Evolutionary conservation across 2,329 filamentous ascomycete genomes (phyloP).

Genomic region (Penicillium sumatraense): DNA sequence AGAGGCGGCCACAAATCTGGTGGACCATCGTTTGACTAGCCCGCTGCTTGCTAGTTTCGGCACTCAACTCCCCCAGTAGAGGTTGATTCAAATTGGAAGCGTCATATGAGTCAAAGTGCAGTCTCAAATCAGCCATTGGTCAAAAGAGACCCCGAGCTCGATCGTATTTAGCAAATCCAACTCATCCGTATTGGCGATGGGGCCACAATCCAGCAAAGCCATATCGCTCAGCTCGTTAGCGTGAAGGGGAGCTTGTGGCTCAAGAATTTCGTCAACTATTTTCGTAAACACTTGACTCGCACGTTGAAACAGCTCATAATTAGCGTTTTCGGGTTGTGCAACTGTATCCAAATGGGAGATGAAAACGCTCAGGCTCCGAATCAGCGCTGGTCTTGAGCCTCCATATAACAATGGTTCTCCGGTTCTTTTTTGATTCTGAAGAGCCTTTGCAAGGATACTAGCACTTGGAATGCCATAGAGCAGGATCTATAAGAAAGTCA

Average conservation of each 20-base stretch:
- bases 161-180: constrained; percentile 27
- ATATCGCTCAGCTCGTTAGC: background rate
- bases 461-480: constrained; percentile 34
- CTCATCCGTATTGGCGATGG: constrained; percentile 18
- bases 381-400: constrained; percentile 40
- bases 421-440: constrained; percentile 28
- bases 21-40: constrained; percentile 7
- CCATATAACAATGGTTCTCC: constrained; percentile 34
- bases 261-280: constrained; percentile 33
- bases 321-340: constrained; percentile 37
- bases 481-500: constrained; percentile 19
- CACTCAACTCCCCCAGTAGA: constrained; percentile 18
- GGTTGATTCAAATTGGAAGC: no score
- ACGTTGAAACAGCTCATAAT: constrained; percentile 26
- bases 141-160: constrained; percentile 25
- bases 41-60: constrained; percentile 24
- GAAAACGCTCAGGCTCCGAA: constrained; percentile 46
- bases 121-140: constrained; percentile 21
- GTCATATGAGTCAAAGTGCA: no score
- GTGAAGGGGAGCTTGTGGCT: constrained; percentile 14
- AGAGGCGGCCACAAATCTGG: constrained; percentile 6
- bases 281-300: constrained; percentile 25
- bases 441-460: constrained; percentile 29
- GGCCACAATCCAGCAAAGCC: constrained; percentile 10
- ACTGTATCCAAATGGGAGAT: constrained; percentile 45